These are phyloP conservation scores for Yamadazyma friedrichii DNA, from an alignment of 1,139 yeast species.

Conservation along the genomic window DNA sequence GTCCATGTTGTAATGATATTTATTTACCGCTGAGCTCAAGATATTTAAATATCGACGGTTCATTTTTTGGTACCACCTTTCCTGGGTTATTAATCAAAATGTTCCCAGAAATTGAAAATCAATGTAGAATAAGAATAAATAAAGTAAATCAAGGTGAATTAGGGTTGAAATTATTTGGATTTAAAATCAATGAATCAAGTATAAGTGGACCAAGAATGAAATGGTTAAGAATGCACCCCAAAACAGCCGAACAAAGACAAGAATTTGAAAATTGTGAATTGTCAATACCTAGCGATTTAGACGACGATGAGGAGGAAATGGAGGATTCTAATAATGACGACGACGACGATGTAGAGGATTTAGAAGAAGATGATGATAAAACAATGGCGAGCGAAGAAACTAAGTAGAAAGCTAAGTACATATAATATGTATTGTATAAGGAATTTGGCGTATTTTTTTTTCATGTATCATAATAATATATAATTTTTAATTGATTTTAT, in stretches of 20 bases:
- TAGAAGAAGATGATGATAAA: constrained; percentile 30
- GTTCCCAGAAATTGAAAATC: constrained; percentile 74
- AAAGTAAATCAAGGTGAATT: constrained; percentile 54
- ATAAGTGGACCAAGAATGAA: constrained; percentile 89
- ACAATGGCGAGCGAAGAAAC: constrained; percentile 47
- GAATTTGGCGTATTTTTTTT: constrained; percentile 1
- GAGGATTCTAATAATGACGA: constrained; percentile 26
- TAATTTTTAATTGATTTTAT: background rate
- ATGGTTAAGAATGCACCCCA: constrained; percentile 85
- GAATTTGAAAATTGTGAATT: constrained; percentile 67
- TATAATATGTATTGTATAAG: background rate
- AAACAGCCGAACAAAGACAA: constrained; percentile 51
- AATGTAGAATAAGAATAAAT: constrained; percentile 47
- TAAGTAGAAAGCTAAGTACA: background rate
- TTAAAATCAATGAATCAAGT: constrained; percentile 72
- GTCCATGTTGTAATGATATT: constrained; percentile 92
- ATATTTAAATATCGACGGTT: constrained; percentile 88
- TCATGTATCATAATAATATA: constrained; percentile 7
- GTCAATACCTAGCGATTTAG: constrained; percentile 39
- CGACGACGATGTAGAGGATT: constrained; percentile 25
- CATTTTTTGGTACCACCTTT: constrained; percentile 94
- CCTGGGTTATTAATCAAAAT: constrained; percentile 89
- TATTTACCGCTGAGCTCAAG: constrained; percentile 85
- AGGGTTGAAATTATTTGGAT: constrained; percentile 84
- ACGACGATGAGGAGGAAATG: constrained; percentile 26